Evolutionary conservation across 192 early-diverging fungal genomes (phyloP).

Genomic region (Umbelopsis sp.): DNA sequence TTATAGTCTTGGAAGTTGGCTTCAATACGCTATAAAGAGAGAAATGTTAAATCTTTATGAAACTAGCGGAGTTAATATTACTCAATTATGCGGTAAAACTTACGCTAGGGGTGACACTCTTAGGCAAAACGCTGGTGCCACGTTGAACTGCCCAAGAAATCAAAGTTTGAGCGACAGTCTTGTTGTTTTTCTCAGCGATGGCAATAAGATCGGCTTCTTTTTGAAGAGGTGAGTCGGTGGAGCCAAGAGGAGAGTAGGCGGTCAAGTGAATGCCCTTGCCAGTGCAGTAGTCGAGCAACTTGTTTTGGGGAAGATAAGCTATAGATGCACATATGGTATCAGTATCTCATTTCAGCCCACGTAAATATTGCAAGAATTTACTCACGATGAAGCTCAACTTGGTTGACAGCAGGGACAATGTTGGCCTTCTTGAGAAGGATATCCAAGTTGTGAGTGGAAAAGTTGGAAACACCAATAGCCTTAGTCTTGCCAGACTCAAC

Average conservation of each 20-base stretch:
- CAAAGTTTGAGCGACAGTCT: conserved; percentile 71
- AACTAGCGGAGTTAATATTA: background rate
- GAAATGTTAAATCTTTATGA: background rate
- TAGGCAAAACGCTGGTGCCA: conserved; percentile 79
- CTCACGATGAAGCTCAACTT: conserved; percentile 83
- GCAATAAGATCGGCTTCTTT: conserved; percentile 50
- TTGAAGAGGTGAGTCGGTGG: conserved; percentile 32
- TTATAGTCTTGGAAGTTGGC: conserved; percentile 60
- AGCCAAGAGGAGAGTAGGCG: conserved; percentile 85
- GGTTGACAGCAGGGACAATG: conserved; percentile 82
- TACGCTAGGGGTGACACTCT: conserved; percentile 64
- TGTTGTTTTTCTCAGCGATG: conserved; percentile 70
- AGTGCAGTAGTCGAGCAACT: conserved; percentile 75
- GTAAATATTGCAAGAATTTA: conserved; percentile 41
- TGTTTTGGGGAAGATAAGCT: conserved; percentile 48
- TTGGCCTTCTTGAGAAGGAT: conserved; percentile 65
- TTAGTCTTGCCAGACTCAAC: conserved; percentile 70
- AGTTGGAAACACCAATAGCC: conserved; percentile 89
- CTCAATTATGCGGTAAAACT: conserved; percentile 3
- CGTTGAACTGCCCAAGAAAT: conserved; percentile 83
- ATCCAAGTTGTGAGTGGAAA: conserved; percentile 61
- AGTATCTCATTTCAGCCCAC: background rate
- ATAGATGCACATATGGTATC: conserved; percentile 7
- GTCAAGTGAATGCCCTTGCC: conserved; percentile 72
- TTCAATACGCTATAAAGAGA: conserved; percentile 49